Conservation (phyloP, 73 alveolate species). For the Blepharisma stoltei region DNA sequence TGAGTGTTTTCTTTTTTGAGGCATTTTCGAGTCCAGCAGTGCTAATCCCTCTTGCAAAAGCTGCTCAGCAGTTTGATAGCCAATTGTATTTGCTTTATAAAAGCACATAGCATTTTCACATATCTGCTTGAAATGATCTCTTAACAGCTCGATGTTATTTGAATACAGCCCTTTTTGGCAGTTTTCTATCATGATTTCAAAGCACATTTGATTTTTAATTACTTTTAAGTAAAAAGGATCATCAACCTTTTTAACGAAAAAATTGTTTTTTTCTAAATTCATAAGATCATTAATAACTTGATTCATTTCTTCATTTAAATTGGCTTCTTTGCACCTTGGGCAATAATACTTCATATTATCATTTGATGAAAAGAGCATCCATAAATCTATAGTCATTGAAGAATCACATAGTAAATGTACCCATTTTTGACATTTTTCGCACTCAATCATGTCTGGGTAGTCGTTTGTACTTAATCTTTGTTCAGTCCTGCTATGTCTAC, state of each 20-base stretch:
- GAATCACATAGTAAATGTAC: conserved; percentile 81
- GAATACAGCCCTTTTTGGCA: conserved; percentile 55
- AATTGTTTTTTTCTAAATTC: conserved; percentile 60
- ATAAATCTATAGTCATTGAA: conserved; percentile 37
- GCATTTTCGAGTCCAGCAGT: conserved; percentile 27
- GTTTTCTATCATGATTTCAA: conserved; percentile 62
- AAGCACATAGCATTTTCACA: conserved; percentile 81
- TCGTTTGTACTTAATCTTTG: conserved; percentile 29
- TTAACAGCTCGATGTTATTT: conserved; percentile 58
- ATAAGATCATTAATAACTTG: conserved; percentile 55
- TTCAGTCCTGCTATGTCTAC: conserved; percentile 37
- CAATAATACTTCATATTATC: conserved; percentile 63
- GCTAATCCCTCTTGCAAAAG: conserved; percentile 49
- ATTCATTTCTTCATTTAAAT: conserved; percentile 40
- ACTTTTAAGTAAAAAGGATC: conserved; percentile 70
- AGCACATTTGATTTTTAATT: conserved; percentile 83
- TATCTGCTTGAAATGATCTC: conserved; percentile 60
- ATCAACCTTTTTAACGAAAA: conserved; percentile 66
- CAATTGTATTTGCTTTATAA: conserved; percentile 68
- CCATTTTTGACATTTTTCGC: conserved; percentile 72
- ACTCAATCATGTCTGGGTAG: conserved; percentile 63
- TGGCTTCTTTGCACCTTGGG: conserved; percentile 61
- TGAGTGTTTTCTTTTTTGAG: background rate
- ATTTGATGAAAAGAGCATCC: conserved; percentile 38
- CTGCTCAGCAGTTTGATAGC: conserved; percentile 75